Percentiles rank a stretch among this genome's conserved stretches.
phyloP scores from a whole-genome alignment of 2,329 filamentous ascomycete genomes.

The Fusarium sp. region DNA sequence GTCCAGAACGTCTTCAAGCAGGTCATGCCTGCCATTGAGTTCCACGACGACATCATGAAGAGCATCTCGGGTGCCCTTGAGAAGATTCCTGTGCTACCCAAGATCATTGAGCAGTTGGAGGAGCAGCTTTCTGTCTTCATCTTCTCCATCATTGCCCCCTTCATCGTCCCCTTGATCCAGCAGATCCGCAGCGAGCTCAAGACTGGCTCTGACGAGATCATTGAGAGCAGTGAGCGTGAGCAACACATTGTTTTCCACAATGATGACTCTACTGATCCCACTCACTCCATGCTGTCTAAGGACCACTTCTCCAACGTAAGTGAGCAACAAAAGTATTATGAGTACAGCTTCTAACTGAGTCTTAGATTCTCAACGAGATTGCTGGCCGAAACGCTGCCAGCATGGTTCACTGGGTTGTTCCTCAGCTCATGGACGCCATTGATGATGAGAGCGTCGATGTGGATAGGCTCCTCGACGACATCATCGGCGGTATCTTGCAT shows the following conservation, averaged over 20 bases:
- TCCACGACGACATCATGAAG: constrained; percentile 90
- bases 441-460: constrained; percentile 81
- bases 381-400: constrained; percentile 85
- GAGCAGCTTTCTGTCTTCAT: constrained; percentile 91
- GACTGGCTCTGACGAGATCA: constrained; percentile 88
- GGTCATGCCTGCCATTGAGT: constrained; percentile 90
- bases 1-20: constrained; percentile 79
- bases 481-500: constrained; percentile 86
- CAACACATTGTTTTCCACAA: constrained; percentile 90
- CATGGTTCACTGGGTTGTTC: constrained; percentile 86
- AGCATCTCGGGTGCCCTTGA: constrained; percentile 82
- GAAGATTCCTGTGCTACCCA: constrained; percentile 85
- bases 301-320: constrained; percentile 90
- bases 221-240: constrained; percentile 84
- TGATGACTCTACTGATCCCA: constrained; percentile 81
- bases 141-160: constrained; percentile 91
- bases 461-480: constrained; percentile 77
- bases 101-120: constrained; percentile 87
- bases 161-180: constrained; percentile 84
- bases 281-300: constrained; percentile 95
- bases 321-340: background rate
- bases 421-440: constrained; percentile 89
- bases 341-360: background rate
- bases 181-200: constrained; percentile 90
- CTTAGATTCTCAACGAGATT: constrained; percentile 82